phyloP scores from a whole-genome alignment of 2,329 filamentous ascomycete genomes.

The Paraphaeosphaeria minitans region DNA sequence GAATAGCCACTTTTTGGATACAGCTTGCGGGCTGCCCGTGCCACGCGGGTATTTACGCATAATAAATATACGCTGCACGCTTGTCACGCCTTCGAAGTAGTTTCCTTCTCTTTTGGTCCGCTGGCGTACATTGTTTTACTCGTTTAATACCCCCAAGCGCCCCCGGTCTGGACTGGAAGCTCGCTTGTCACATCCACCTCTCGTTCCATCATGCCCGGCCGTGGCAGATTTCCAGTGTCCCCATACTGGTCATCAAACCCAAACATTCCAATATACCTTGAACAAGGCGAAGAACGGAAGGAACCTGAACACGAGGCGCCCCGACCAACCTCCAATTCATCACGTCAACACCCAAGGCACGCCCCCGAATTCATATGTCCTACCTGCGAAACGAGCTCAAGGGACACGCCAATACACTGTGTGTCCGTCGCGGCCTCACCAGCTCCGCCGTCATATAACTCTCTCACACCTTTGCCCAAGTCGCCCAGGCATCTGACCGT shows the following conservation, averaged over 20 bases:
- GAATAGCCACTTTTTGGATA: not conserved
- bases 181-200: not conserved
- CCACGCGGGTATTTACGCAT: not conserved
- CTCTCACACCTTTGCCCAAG: constrained; percentile 3
- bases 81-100: too few relatives aligned
- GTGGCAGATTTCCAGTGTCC: constrained; percentile 6
- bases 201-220: constrained; percentile 5
- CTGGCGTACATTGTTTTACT: not conserved
- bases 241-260: constrained; percentile 11
- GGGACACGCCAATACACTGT: constrained; percentile 18
- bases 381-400: constrained; percentile 14
- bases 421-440: constrained; percentile 10
- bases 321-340: too few relatives aligned
- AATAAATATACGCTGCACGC: not conserved
- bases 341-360: not conserved
- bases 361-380: constrained; percentile 13
- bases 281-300: not conserved
- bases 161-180: constrained; percentile 8
- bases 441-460: constrained; percentile 14
- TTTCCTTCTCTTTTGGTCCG: not conserved
- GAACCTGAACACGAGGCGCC: too few relatives aligned
- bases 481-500: constrained; percentile 7
- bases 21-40: too few relatives aligned
- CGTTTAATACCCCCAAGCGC: not conserved
- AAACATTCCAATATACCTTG: constrained; percentile 18